Base-by-base conservation (phyloP, 345 rosid species). In the Kernera saxatilis region DNA sequence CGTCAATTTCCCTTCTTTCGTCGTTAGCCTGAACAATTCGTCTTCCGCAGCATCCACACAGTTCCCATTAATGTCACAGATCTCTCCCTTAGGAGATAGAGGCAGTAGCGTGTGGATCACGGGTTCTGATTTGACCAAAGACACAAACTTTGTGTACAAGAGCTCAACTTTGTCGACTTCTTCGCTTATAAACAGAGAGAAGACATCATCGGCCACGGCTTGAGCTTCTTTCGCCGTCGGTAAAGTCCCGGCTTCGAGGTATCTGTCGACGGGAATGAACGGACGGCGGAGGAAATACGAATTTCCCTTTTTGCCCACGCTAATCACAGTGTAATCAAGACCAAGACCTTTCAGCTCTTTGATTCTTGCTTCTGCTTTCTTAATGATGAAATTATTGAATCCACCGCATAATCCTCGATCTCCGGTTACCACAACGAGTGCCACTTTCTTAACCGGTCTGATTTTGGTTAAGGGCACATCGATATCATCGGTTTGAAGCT, bases 141-240 rank as follows among this genome's bases (percentile, higher is more conserved):
- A 91, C 50, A 93, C 97, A 30, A 93, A 93, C 52, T 93, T 93
- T 6, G 97, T 93, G 87, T 93, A 91, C 51, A 93, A 64, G 39
- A 93, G 97, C 84, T 93, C 98, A 17, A 93, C 97, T 17, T 93
- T 93, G 25, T 93, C 98, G 48, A 91, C 97, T 68, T 93, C 97
- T 72, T 89, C 97, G 17, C 92, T 85, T n/a, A 85, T 85, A 11
- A 87, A 87, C 29, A 87, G 84, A 13, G 89, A 85, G 75, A 85
- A 87, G 13, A 87, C 89, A 76, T 87, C 86, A 64, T 87, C 92
- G 6, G 92, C 86, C 2, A 87, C 81, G 21, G 89, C 81, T 65
- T 87, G 92, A 54, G 92, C 92, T 74, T 87, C 92, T 82, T 87
- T 87, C 0, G 92, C 88, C 1, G 92, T 87, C 3, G 92, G 92